phyloP scores from a whole-genome alignment of 495 filamentous ascomycete species.

The Peziza echinospora region DNA sequence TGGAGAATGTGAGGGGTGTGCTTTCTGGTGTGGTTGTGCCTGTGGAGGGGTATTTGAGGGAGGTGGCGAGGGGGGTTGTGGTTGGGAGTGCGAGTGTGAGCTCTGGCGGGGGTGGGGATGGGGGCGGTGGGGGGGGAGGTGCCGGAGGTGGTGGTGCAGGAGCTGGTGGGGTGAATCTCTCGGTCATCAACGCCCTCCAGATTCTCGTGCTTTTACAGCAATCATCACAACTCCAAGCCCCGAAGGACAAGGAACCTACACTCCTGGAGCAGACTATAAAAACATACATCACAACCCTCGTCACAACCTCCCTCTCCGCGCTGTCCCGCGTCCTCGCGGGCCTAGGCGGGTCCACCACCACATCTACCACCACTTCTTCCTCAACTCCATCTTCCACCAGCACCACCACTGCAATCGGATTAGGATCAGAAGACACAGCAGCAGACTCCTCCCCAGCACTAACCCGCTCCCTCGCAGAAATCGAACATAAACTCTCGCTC shows the following conservation, averaged over 20 bases:
- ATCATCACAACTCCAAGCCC: no score
- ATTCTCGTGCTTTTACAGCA: no score
- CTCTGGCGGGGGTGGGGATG: no score
- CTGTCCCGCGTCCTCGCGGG: neutral
- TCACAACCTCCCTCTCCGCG: neutral
- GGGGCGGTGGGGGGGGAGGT: no score
- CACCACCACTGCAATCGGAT: no score
- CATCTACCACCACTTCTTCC: neutral
- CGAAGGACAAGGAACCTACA: no score
- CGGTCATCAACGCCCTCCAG: no score
- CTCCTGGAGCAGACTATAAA: constrained; percentile 31
- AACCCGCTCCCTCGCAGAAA: constrained; percentile 60
- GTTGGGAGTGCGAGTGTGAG: no score
- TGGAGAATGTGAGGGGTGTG: constrained; percentile 20
- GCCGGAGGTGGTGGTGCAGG: no score
- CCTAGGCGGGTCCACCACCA: neutral
- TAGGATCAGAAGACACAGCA: no score
- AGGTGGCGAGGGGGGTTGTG: neutral
- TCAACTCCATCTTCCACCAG: neutral
- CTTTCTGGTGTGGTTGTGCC: neutral
- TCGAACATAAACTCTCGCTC: constrained; percentile 70
- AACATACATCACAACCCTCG: constrained; percentile 24
- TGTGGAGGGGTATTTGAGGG: neutral
- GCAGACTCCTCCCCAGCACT: constrained; percentile 63
- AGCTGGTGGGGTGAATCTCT: no score